A percentile compares a stretch with the other conserved stretches of the same genome.
These are phyloP conservation scores for Pestalotiopsis fici DNA, from an alignment of 2,329 filamentous ascomycete genomes.

Conservation along the genomic window DNA sequence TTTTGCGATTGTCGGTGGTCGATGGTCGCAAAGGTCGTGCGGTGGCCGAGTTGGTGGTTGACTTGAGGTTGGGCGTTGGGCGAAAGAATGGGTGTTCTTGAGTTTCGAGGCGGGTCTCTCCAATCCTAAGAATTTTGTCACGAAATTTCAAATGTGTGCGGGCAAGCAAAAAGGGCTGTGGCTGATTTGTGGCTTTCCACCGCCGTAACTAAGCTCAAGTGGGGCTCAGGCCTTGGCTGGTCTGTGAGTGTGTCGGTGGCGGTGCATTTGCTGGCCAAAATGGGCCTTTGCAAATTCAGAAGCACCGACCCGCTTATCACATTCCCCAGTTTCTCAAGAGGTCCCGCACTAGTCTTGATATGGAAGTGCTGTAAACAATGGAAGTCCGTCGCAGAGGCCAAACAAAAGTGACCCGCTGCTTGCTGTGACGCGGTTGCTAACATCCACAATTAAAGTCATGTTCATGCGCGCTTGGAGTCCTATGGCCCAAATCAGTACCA, in stretches of 20 bases:
- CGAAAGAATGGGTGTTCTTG: slow-evolving; percentile 1
- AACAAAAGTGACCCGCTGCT: background rate
- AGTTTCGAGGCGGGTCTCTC: slow-evolving; percentile 1
- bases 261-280: background rate
- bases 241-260: background rate
- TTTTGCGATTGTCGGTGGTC: slow-evolving; percentile 50
- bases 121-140: slow-evolving; percentile 20
- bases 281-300: background rate
- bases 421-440: background rate
- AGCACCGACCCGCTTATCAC: background rate
- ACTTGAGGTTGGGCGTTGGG: slow-evolving; percentile 19
- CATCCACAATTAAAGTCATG: background rate
- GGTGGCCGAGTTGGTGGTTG: slow-evolving; percentile 15
- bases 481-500: background rate
- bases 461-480: background rate
- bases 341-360: slow-evolving; percentile 3
- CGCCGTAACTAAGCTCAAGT: background rate
- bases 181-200: background rate
- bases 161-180: slow-evolving; percentile 5
- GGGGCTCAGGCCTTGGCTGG: background rate
- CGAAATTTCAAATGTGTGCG: slow-evolving; percentile 5
- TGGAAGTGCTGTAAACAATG: slow-evolving; percentile 14
- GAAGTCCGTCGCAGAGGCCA: background rate
- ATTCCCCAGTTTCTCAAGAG: background rate
- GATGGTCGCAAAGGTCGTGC: slow-evolving; percentile 41